Evolutionary conservation across 176 grass and related monocot species (phyloP).

Genomic region (Aegilops longissima): DNA sequence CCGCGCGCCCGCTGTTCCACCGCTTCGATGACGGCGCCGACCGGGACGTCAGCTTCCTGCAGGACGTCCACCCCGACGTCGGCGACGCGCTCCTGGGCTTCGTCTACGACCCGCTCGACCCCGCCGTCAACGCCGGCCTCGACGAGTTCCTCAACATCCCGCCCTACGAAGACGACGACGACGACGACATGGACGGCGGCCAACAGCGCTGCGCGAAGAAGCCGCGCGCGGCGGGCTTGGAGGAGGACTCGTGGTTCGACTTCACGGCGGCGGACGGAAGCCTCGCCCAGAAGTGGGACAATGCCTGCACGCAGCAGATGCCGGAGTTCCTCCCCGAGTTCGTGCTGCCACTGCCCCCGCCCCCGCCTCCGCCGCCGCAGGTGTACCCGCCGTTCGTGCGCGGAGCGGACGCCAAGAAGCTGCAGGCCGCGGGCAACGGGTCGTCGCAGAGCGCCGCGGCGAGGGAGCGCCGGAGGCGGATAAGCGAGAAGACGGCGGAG

Average conservation of each 20-base stretch:
- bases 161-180: background rate
- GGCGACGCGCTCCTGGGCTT: conserved; percentile 65
- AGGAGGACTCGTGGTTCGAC: background rate
- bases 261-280: background rate
- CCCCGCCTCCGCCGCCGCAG: background rate
- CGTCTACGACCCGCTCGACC: conserved; percentile 53
- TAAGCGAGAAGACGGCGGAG: conserved; percentile 74
- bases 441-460: conserved; percentile 51
- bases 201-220: conserved; percentile 16
- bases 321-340: background rate
- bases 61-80: conserved; percentile 43
- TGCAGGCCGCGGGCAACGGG: background rate
- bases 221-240: background rate
- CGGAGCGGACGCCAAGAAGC: conserved; percentile 3
- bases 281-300: background rate
- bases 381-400: conserved; percentile 12
- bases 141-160: conserved; percentile 37
- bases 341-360: background rate
- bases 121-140: conserved; percentile 11
- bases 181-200: background rate
- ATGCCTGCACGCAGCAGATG: background rate
- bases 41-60: conserved; percentile 15
- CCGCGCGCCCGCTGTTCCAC: conserved; percentile 11
- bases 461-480: conserved; percentile 67
- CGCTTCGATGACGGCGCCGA: conserved; percentile 1